Conservation (phyloP, 192 early-diverging fungal species). For the Thamnidium elegans region DNA sequence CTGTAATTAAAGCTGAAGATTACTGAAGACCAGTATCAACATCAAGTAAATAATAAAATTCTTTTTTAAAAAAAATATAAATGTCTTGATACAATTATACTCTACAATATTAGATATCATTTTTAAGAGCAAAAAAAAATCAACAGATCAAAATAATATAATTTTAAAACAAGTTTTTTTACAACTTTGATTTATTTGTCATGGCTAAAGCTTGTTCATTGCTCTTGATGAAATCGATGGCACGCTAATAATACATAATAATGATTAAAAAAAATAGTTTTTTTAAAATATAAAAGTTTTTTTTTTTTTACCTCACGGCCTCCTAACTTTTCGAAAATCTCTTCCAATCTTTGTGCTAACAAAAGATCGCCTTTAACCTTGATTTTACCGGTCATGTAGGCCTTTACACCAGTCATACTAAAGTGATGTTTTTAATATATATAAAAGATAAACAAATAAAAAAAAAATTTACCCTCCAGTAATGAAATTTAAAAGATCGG, state of each 20-base stretch:
- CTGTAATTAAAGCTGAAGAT: too few species aligned
- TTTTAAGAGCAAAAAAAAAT: too few species aligned
- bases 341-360: slow-evolving; percentile 32
- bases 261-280: neutral
- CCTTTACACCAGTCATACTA: slow-evolving; percentile 28
- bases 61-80: too few species aligned
- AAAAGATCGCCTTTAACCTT: slow-evolving; percentile 33
- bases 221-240: slow-evolving; percentile 28
- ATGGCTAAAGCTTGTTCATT: slow-evolving; percentile 18
- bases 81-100: too few species aligned
- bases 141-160: too few species aligned
- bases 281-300: too few species aligned
- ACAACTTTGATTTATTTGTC: slow-evolving; percentile 21
- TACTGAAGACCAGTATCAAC: too few species aligned
- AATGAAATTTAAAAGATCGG: slow-evolving; percentile 34
- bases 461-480: slow-evolving; percentile 35
- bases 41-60: too few species aligned
- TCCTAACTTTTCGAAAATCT: slow-evolving; percentile 29
- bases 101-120: too few species aligned
- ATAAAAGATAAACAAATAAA: neutral
- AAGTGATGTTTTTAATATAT: neutral
- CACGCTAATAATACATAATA: slow-evolving; percentile 5
- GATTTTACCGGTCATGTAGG: slow-evolving; percentile 31
- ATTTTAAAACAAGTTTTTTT: neutral
- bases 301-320: slow-evolving; percentile 24